These are phyloP conservation scores for Sporothrix pallida DNA, from an alignment of 2,329 filamentous ascomycete genomes.

Conservation along the genomic window DNA sequence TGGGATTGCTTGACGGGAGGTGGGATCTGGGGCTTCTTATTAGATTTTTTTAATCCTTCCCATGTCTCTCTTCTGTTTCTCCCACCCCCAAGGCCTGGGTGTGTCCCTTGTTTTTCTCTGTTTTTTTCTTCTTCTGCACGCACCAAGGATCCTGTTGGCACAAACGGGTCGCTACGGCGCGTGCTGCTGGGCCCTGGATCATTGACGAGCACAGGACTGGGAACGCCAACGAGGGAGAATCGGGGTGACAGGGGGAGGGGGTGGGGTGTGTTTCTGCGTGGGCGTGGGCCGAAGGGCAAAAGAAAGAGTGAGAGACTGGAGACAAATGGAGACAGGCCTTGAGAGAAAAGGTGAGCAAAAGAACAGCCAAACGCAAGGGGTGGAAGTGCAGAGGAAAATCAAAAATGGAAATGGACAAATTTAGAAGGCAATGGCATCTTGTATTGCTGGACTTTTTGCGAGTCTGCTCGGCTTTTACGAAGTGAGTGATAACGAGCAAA, in stretches of 20 bases:
- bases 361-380: neutral
- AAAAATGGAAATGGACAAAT: neutral
- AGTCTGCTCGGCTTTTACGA: neutral
- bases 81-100: constrained; percentile 2
- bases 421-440: neutral
- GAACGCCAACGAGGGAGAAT: constrained; percentile 22
- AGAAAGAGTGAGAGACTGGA: constrained; percentile 11
- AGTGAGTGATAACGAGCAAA: neutral
- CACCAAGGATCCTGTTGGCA: constrained; percentile 17
- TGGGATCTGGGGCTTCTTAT: constrained; percentile 32
- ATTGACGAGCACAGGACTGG: constrained; percentile 23
- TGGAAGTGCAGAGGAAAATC: neutral
- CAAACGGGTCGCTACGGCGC: constrained; percentile 26
- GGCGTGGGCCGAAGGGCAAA: neutral
- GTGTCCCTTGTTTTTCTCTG: neutral
- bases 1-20: constrained; percentile 16
- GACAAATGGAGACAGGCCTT: neutral
- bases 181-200: constrained; percentile 20
- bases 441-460: neutral
- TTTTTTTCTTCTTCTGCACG: neutral
- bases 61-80: neutral
- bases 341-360: neutral
- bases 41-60: constrained; percentile 11
- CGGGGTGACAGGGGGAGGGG: constrained; percentile 9
- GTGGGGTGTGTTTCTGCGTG: neutral